Percentiles rank a stretch among this genome's conserved stretches.
These are phyloP conservation scores for Penicillium palitans DNA, from an alignment of 2,329 filamentous ascomycete species.

Conservation along the genomic window DNA sequence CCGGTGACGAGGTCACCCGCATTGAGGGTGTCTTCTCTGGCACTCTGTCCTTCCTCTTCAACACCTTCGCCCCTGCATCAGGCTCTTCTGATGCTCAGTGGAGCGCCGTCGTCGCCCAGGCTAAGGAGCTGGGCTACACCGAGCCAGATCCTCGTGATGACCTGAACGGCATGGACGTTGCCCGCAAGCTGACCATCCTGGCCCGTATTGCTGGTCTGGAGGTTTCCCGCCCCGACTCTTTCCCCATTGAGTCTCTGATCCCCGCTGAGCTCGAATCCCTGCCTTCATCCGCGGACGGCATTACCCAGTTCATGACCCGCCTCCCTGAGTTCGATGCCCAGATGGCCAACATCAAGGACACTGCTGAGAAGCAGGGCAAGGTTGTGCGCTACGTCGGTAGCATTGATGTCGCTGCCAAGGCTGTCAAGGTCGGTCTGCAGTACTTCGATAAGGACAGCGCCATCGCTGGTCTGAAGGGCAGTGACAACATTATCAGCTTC, in stretches of 20 bases:
- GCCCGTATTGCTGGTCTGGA: slow-evolving; percentile 80
- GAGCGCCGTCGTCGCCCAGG: slow-evolving; percentile 87
- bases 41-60: slow-evolving; percentile 98
- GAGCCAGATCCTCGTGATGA: slow-evolving; percentile 86
- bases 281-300: slow-evolving; percentile 55
- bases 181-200: slow-evolving; percentile 93
- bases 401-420: slow-evolving; percentile 76
- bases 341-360: slow-evolving; percentile 85
- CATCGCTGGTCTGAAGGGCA: slow-evolving; percentile 92
- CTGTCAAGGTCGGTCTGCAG: slow-evolving; percentile 89
- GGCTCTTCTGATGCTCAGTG: slow-evolving; percentile 67
- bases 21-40: slow-evolving; percentile 98
- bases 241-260: slow-evolving; percentile 92
- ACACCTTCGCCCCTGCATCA: slow-evolving; percentile 83
- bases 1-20: slow-evolving; percentile 84
- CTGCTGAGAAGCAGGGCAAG: slow-evolving; percentile 83
- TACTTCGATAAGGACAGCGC: slow-evolving; percentile 84
- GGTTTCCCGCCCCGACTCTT: slow-evolving; percentile 79
- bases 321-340: slow-evolving; percentile 80
- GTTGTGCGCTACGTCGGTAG: slow-evolving; percentile 93
- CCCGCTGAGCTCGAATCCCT: slow-evolving; percentile 79
- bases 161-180: slow-evolving; percentile 84
- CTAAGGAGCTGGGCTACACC: slow-evolving; percentile 89
- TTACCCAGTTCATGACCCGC: slow-evolving; percentile 80
- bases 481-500: slow-evolving; percentile 98